Percentiles rank a stretch among this genome's conserved stretches.
Evolutionary conservation across 257 asterid genomes (phyloP).

Genomic region (Penstemon davidsonii): DNA sequence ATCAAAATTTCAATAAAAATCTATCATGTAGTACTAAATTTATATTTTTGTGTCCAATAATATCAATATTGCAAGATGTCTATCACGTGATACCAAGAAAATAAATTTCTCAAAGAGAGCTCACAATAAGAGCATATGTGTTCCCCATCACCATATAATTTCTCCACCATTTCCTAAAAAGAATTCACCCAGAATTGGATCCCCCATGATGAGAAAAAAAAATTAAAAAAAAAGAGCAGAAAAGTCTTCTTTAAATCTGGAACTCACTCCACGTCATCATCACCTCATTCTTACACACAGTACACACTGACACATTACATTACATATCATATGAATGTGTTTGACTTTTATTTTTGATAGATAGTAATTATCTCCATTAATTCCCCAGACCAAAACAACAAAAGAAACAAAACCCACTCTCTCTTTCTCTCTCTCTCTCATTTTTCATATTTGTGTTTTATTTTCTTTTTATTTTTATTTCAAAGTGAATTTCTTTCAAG

Average conservation of each 20-base stretch:
- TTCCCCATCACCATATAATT: constrained; percentile 18
- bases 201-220: constrained; percentile 42
- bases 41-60: no score
- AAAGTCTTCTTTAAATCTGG: constrained; percentile 24
- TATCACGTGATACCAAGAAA: no score
- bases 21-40: no score
- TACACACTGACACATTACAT: constrained; percentile 27
- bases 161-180: constrained; percentile 15
- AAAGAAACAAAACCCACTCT: background rate
- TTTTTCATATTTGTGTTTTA: background rate
- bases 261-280: constrained; percentile 45
- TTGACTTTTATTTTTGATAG: constrained; percentile 59
- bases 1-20: no score
- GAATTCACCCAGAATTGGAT: constrained; percentile 23
- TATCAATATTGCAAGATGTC: no score
- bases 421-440: constrained; percentile 15
- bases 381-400: background rate
- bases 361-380: constrained; percentile 49
- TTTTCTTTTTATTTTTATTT: background rate
- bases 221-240: background rate
- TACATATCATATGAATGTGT: constrained; percentile 37
- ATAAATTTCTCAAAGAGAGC: background rate
- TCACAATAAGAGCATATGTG: constrained; percentile 25
- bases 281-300: constrained; percentile 37
- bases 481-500: constrained; percentile 8